Conservation (phyloP, 2,329 filamentous ascomycete genomes). For the Akanthomyces lecanii region DNA sequence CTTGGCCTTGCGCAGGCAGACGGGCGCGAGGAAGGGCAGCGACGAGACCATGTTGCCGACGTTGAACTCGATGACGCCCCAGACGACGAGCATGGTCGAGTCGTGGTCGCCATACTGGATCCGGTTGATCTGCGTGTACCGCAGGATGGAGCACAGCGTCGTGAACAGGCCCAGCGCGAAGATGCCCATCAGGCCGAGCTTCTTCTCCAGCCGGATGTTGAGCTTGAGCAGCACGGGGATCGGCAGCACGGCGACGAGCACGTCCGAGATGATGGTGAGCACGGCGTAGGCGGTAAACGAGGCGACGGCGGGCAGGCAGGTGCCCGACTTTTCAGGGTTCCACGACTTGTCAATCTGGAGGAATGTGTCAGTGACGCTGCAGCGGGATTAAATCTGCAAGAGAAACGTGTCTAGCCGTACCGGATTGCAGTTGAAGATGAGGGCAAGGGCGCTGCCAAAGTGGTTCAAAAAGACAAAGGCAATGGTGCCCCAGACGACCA, state of each 20-base stretch:
- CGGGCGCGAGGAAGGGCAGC: constrained; percentile 41
- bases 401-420: constrained; percentile 25
- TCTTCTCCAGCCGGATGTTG: constrained; percentile 45
- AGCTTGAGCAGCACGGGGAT: constrained; percentile 46
- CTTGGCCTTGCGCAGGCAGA: constrained; percentile 39
- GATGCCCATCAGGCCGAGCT: constrained; percentile 46
- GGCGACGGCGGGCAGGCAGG: constrained; percentile 42
- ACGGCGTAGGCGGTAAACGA: constrained; percentile 50
- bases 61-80: constrained; percentile 56
- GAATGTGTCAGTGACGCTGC: background rate
- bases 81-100: constrained; percentile 52
- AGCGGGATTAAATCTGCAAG: no score
- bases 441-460: constrained; percentile 43
- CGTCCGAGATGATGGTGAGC: constrained; percentile 48
- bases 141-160: constrained; percentile 49
- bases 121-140: constrained; percentile 47
- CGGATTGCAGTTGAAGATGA: constrained; percentile 48
- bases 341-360: constrained; percentile 40
- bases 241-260: constrained; percentile 46
- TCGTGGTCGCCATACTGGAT: constrained; percentile 49
- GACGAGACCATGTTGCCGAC: constrained; percentile 48
- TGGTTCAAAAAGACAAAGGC: constrained; percentile 42
- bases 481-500: constrained; percentile 42
- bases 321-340: constrained; percentile 36
- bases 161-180: constrained; percentile 53